phyloP scores from a whole-genome alignment of 2,329 filamentous ascomycete species.

The Xylaria arbuscula region DNA sequence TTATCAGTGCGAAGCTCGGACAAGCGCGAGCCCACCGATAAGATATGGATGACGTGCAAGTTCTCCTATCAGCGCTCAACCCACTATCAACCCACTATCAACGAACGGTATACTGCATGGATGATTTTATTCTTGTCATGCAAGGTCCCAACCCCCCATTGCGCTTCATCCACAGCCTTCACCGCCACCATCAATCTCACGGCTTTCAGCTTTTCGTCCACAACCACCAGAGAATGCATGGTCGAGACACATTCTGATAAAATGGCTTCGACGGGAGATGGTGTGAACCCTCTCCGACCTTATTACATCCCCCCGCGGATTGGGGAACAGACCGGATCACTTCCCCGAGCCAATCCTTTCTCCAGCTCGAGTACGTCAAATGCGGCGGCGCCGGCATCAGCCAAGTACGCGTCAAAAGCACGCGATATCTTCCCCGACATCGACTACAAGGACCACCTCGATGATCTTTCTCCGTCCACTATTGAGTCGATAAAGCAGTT shows the following conservation, averaged over 20 bases:
- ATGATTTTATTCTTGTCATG: slow-evolving; percentile 35
- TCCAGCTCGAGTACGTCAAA: slow-evolving; percentile 57
- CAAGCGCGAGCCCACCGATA: background rate
- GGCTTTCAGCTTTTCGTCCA: background rate
- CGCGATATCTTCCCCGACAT: slow-evolving; percentile 89
- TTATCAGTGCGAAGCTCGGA: background rate
- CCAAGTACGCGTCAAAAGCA: slow-evolving; percentile 69
- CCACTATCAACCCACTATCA: background rate
- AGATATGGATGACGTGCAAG: slow-evolving; percentile 4
- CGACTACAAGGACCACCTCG: slow-evolving; percentile 89
- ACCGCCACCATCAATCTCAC: background rate
- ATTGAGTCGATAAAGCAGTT: slow-evolving; percentile 80
- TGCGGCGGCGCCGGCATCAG: slow-evolving; percentile 47
- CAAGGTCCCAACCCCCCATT: slow-evolving; percentile 27
- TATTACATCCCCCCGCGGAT: slow-evolving; percentile 75
- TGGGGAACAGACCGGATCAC: slow-evolving; percentile 62
- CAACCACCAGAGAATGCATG: slow-evolving; percentile 29
- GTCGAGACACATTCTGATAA: slow-evolving; percentile 10
- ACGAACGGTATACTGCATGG: slow-evolving; percentile 13
- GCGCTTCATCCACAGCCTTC: slow-evolving; percentile 7
- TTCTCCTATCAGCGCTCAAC: background rate
- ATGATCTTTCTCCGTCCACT: slow-evolving; percentile 78
- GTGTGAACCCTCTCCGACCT: slow-evolving; percentile 68
- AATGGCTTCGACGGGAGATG: slow-evolving; percentile 56
- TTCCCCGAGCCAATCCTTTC: slow-evolving; percentile 57